Base-by-base conservation (phyloP, 1,284 basidiomycete genomes). In the Pseudozyma hubeiensis region DNA sequence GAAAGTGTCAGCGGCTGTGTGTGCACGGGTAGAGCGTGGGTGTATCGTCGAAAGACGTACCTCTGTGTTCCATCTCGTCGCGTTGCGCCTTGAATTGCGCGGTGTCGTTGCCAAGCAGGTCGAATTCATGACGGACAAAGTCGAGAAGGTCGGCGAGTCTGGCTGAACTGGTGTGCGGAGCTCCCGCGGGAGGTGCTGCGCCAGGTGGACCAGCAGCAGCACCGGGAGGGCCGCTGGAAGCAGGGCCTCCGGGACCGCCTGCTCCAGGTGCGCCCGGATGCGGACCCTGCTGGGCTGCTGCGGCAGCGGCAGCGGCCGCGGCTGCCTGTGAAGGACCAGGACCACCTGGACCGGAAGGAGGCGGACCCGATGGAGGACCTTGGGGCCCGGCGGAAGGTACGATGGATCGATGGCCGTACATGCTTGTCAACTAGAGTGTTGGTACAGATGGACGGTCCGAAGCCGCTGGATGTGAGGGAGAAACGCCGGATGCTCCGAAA, bases 31-130 rank as follows among this genome's bases (percentile, higher is more conserved):
- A 41, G 40, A 14, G 7, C 7, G 16, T 16, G 39, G 29, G 30
- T 29, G 30, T 37, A 47, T 47, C 41, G 52, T 40, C 13, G 34
- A 30, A 85, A 16, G 10, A 71, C 89, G 66, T 76, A 94, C 94
- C 88, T 88, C 94, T 93, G 16, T 88, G 87, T 85, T 97, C 94
- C 84, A 91, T 92, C 69, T 97, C 94, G 80, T 97, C 94, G 59
- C 93, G 87, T 86, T 96, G 93, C 37, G 86, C 87, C 70, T 93
- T 90, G 80, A 92, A 87, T 31, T 89, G 82, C 19, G 86, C 87
- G 53, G 91, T 87, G 84, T 97, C 94, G 64, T 88, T 87, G 14
- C 89, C 87, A 64, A 95, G 87, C 53, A 87, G 87, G 64, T 97
- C 94, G 81, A 93, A 95, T 86, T 97, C 95, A 58, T 90, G 89